Conservation (phyloP, 176 grass and related monocot species). For the Phoenix dactylifera region DNA sequence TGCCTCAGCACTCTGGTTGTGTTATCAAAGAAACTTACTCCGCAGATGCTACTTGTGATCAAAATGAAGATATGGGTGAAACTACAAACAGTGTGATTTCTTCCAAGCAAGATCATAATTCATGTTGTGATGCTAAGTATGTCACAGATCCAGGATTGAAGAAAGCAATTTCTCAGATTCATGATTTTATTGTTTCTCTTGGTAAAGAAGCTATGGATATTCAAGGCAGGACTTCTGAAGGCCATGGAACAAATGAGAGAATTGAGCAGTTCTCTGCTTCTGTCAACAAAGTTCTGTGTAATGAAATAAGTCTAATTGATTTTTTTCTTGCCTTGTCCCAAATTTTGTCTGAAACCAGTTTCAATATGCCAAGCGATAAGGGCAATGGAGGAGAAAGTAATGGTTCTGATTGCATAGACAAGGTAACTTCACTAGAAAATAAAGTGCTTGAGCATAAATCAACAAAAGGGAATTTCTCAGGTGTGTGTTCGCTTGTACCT, state of each 20-base stretch:
- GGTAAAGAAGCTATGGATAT: conserved; percentile 52
- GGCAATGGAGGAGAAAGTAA: conserved; percentile 67
- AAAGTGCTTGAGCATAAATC: conserved; percentile 5
- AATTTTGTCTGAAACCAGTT: conserved; percentile 62
- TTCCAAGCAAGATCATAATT: conserved; percentile 27
- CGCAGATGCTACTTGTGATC: conserved; percentile 12
- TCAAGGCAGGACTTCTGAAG: conserved; percentile 46
- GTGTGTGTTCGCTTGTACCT: neutral
- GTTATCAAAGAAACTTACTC: conserved; percentile 18
- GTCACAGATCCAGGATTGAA: conserved; percentile 48
- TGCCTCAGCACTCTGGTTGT: conserved; percentile 17
- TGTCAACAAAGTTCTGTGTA: conserved; percentile 53
- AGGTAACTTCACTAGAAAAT: conserved; percentile 20
- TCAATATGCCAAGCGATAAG: conserved; percentile 32
- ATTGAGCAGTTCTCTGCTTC: conserved; percentile 54
- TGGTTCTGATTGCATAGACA: conserved; percentile 17
- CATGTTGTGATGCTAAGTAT: conserved; percentile 28
- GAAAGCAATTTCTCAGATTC: conserved; percentile 66
- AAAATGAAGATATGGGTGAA: conserved; percentile 24
- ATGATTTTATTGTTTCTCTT: conserved; percentile 68
- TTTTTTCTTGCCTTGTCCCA: conserved; percentile 46
- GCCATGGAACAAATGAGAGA: conserved; percentile 43
- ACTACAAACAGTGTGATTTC: conserved; percentile 22
- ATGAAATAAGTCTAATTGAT: conserved; percentile 41
- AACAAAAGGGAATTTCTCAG: conserved; percentile 6